These are phyloP conservation scores for Nicotiana attenuata DNA, from an alignment of 257 asterid species.

Conservation along the genomic window DNA sequence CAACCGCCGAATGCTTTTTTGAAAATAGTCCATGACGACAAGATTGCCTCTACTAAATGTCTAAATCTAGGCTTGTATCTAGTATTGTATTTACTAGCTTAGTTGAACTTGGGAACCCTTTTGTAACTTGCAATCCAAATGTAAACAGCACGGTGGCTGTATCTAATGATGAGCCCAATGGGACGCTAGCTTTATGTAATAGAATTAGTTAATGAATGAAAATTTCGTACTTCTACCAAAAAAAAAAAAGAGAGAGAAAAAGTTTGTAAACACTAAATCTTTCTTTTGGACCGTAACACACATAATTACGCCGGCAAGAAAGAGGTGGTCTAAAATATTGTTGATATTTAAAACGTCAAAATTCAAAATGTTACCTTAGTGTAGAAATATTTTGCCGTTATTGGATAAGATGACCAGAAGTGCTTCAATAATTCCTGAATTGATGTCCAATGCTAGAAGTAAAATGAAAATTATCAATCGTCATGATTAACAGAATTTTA, in stretches of 20 bases:
- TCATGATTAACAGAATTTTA: not conserved
- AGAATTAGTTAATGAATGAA: too few species aligned
- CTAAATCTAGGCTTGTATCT: too few species aligned
- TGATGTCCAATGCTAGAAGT: constrained; percentile 77
- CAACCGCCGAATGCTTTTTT: too few species aligned
- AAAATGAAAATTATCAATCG: not conserved
- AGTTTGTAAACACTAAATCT: not conserved
- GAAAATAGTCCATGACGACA: too few species aligned
- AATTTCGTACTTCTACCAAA: too few species aligned
- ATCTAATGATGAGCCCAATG: too few species aligned
- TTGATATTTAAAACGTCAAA: not conserved
- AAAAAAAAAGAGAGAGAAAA: not conserved
- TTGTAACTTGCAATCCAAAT: too few species aligned
- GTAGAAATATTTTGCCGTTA: constrained; percentile 63
- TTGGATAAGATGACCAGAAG: constrained; percentile 98
- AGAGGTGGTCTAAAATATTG: not conserved
- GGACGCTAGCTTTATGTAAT: too few species aligned
- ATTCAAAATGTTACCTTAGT: constrained; percentile 47
- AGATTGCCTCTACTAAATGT: too few species aligned
- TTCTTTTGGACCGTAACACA: not conserved
- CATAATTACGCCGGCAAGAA: not conserved
- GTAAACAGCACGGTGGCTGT: too few species aligned
- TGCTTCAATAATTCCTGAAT: constrained; percentile 89
- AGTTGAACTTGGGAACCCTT: too few species aligned
- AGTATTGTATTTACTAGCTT: too few species aligned